Conservation (phyloP, 148 eudicot genomes). For the Chenopodium suecicum region DNA sequence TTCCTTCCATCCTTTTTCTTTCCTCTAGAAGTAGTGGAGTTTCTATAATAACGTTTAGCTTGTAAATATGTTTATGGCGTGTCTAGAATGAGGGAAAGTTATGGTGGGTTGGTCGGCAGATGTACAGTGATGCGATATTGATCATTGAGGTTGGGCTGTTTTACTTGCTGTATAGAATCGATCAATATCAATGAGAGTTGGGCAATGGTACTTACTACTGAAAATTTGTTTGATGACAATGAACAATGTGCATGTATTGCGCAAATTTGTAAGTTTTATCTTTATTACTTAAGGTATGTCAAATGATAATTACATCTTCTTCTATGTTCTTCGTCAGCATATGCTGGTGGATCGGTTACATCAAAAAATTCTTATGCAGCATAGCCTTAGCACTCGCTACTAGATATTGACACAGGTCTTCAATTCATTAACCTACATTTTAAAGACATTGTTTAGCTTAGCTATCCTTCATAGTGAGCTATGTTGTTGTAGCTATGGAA, state of each 20-base stretch:
- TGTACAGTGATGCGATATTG: constrained; percentile 14
- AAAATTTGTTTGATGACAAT: neutral
- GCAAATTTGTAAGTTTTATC: neutral
- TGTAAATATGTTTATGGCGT: constrained; percentile 16
- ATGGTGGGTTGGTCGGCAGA: neutral
- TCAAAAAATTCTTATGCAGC: neutral
- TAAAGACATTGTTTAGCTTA: too few relatives aligned
- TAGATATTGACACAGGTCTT: too few relatives aligned
- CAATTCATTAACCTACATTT: too few relatives aligned
- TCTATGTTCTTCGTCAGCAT: neutral
- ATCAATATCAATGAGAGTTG: neutral
- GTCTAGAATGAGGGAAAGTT: neutral
- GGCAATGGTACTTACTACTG: neutral
- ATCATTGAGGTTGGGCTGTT: neutral
- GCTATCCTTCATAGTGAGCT: too few relatives aligned
- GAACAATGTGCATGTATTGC: neutral
- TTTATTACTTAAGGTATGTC: neutral
- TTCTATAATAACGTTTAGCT: neutral
- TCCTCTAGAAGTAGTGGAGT: neutral
- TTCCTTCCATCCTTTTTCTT: neutral
- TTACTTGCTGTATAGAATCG: neutral
- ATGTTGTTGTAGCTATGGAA: too few relatives aligned
- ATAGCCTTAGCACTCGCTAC: neutral
- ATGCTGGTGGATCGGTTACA: neutral
- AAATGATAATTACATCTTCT: neutral